Base-by-base conservation (phyloP, 2,329 filamentous ascomycete genomes). In the Chalaropsis thielavioides region DNA sequence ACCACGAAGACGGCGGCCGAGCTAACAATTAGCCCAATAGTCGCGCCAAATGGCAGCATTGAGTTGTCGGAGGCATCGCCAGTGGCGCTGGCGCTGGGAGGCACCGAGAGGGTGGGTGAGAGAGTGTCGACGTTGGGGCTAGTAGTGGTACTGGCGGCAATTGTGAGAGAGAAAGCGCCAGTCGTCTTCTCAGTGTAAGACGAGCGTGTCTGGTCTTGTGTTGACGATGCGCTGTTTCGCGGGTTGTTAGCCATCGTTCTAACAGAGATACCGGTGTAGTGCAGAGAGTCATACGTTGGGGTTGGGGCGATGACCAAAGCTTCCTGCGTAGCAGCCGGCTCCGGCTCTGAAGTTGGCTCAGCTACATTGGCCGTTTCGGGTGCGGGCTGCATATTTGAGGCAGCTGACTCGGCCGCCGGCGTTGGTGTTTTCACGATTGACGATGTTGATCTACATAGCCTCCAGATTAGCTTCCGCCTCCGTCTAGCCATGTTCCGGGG, bases 21-120 rank as follows among this genome's bases (percentile, higher is more conserved):
- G 31, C 67, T 65, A 31, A 66, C 44, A 5, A 62, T 54, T 15
- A 68, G 58, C 17, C 62, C 67, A 35, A 63, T 38, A 13, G 64
- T 65, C 11, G 65, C 61, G 41, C 64, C 62, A 24, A 56, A 54
- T 4, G 67, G 44, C n/a, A 68, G 65, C 15, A 62, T 24, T 4
- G 17, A 24, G 22, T 3, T 64, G 46, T 27, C 49, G 1, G 61
- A 49, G 22, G 31, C 7, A 8, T 58, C 59, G 7, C 44, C 8
- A n/a, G 61, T 66, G 5, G 61, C 51, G 15, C 22, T n/a, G n/a
- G 56, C 63, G 5, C 58, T 59, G 8, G 35, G 10, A 19, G 22
- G 19, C 31, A 19, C 43, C 27, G 60, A 38, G 19, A 65, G 3
- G 31, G 31, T 31, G 3, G 31, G 6, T 31, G 31, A 31, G 31